Evolutionary conservation across 306 rosid species (phyloP).

Genomic region (Begonia peltatifolia): DNA sequence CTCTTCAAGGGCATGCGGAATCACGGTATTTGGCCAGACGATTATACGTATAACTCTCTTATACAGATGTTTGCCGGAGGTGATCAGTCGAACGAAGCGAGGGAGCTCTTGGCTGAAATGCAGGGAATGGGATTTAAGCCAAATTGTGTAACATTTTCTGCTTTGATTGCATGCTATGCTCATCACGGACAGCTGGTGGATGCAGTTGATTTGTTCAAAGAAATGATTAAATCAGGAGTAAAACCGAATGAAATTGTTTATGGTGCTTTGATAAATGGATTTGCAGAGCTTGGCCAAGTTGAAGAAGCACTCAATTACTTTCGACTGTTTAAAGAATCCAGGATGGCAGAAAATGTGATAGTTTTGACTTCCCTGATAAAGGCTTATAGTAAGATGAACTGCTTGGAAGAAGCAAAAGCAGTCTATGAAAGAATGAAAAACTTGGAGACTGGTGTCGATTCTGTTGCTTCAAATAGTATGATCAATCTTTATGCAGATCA

Average conservation of each 20-base stretch:
- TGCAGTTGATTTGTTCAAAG: constrained; percentile 40
- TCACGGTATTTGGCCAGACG: constrained; percentile 62
- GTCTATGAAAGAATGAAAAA: constrained; percentile 44
- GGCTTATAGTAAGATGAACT: constrained; percentile 57
- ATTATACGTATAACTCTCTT: constrained; percentile 70
- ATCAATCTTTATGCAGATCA: constrained; percentile 51
- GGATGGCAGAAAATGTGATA: constrained; percentile 46
- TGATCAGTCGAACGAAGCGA: constrained; percentile 56
- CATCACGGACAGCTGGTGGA: constrained; percentile 63
- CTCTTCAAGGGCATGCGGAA: constrained; percentile 68
- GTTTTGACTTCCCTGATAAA: constrained; percentile 64
- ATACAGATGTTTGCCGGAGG: constrained; percentile 83
- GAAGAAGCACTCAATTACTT: constrained; percentile 55
- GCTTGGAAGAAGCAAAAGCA: constrained; percentile 47
- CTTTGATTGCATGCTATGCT: constrained; percentile 57
- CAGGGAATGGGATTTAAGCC: constrained; percentile 52
- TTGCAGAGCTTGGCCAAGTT: constrained; percentile 62
- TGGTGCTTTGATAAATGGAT: constrained; percentile 79
- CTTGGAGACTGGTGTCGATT: constrained; percentile 51
- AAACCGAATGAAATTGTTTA: constrained; percentile 65
- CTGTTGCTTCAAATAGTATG: constrained; percentile 68
- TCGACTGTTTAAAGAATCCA: constrained; percentile 49
- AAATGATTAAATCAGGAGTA: constrained; percentile 42
- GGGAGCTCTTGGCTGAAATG: constrained; percentile 54
- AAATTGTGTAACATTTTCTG: constrained; percentile 50